Conservation (phyloP, 352 stramenopile genomes). For the Pythium apleroticum region DNA sequence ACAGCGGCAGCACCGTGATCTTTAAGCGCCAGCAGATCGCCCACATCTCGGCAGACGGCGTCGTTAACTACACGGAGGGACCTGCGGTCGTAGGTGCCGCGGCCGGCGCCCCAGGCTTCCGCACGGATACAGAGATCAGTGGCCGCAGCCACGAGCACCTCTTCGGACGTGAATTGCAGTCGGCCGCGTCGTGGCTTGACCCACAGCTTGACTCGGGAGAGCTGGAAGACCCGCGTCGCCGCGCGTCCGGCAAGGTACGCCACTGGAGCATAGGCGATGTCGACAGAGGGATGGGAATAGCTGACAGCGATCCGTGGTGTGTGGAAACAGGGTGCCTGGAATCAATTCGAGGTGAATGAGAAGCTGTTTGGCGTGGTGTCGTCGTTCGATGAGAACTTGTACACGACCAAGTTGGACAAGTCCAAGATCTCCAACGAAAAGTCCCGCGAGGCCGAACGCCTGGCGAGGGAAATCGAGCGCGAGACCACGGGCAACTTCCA, state of each 20-base stretch:
- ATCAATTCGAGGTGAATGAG: constrained; percentile 97
- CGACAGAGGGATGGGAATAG: neutral
- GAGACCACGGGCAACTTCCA: constrained; percentile 93
- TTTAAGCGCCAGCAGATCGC: constrained; percentile 69
- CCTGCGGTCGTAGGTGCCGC: constrained; percentile 29
- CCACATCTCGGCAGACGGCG: constrained; percentile 58
- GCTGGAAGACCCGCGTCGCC: constrained; percentile 55
- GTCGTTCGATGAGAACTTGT: constrained; percentile 97
- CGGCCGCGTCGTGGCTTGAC: constrained; percentile 79
- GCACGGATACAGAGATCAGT: constrained; percentile 93
- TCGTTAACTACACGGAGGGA: constrained; percentile 61
- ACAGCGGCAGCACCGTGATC: constrained; percentile 73
- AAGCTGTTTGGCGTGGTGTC: constrained; percentile 95
- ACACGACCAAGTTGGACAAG: constrained; percentile 97
- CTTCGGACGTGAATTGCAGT: constrained; percentile 63
- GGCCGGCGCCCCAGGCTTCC: constrained; percentile 35
- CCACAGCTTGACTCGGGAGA: constrained; percentile 74
- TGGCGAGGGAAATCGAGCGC: constrained; percentile 95
- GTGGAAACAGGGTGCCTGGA: constrained; percentile 71
- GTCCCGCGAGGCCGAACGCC: constrained; percentile 86
- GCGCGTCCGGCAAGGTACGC: constrained; percentile 38
- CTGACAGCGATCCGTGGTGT: neutral
- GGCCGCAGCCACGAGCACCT: constrained; percentile 61
- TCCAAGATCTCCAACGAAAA: constrained; percentile 88
- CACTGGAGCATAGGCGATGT: neutral